Base-by-base conservation (phyloP, 495 filamentous ascomycete species). In the Penicillium pancosmium region DNA sequence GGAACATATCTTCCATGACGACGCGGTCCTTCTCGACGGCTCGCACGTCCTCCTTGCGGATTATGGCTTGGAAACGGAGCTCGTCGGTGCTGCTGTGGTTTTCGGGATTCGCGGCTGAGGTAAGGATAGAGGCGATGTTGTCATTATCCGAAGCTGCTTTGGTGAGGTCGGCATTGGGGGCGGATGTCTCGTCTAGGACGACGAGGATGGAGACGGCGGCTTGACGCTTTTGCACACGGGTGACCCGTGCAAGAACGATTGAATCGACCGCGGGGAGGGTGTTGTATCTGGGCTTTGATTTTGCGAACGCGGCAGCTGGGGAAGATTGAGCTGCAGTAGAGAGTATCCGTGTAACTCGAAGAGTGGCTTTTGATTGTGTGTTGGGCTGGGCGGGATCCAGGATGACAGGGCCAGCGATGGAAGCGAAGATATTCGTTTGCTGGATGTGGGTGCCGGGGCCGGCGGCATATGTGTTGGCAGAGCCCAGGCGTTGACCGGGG, bases 11-110 rank as follows among this genome's bases (percentile, higher is more conserved):
- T 63, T 88, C 86, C 60, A 97, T 88, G 68, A 90, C 90, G 21
- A 98, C 91, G 54, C 86, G 88, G 59, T 98, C 94, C 77, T 96
- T 96, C 82, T 98, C 94, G 40, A 93, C 96, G 16, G 91, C 92
- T 52, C 94, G 80, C 12, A 98, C 90, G 66, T 98, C 94, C 74
- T 98, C 93, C 60, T 86, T 85, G 9, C 93, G 81, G 46, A 87
- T 81, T 13, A 79, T 65, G 7, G 73, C 80, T 47, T 74, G 76
- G 70, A 78, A 84, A 16, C 77, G 73, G 15, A 79, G 64, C 51
- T 81, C 81, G 50, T 83, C 80, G 12, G 74, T 73, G 57, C 64
- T 80, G 50, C 69, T 77, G 59, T 78, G 71, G 60, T 78, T 79
- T 53, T 79, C 76, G 2, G 76, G 73, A 59, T 79, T 76, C 18